Evolutionary conservation across 163 green algal species (phyloP).

Genomic region (Smithsoniella earleae): DNA sequence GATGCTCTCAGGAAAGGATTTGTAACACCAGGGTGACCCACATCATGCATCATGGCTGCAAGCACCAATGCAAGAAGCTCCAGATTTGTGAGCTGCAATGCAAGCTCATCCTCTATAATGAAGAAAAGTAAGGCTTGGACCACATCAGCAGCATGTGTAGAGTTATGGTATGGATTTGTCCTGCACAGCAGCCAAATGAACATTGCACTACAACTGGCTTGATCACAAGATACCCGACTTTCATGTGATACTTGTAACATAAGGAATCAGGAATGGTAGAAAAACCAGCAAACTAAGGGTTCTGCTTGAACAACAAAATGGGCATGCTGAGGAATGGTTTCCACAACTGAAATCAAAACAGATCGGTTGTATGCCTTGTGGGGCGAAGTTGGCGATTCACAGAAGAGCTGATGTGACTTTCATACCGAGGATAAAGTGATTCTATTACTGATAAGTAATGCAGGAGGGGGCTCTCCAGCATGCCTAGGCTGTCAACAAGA

Average conservation of each 20-base stretch:
- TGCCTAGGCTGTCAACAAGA: not conserved
- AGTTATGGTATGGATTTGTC: slow-evolving; percentile 72
- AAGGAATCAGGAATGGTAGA: no score
- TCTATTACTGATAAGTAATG: slow-evolving; percentile 36
- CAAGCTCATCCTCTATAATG: slow-evolving; percentile 41
- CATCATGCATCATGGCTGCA: slow-evolving; percentile 52
- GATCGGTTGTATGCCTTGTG: not conserved
- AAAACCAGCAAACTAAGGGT: no score
- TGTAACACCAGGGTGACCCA: slow-evolving; percentile 48
- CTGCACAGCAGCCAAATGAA: not conserved
- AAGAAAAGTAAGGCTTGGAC: slow-evolving; percentile 49
- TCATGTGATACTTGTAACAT: not conserved
- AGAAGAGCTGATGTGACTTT: slow-evolving; percentile 31
- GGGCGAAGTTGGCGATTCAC: not conserved
- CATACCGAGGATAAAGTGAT: slow-evolving; percentile 30
- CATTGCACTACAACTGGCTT: not conserved
- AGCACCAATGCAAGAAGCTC: slow-evolving; percentile 57
- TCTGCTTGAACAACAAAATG: no score
- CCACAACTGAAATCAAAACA: not conserved
- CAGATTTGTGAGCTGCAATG: slow-evolving; percentile 42
- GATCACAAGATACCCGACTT: not conserved
- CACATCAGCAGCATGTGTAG: slow-evolving; percentile 70
- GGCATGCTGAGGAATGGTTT: no score
- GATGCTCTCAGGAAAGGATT: slow-evolving; percentile 9
- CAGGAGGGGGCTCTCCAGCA: not conserved